Evolutionary conservation across 2,329 filamentous ascomycete species (phyloP), one percentile per base, ranked within the genome.

Genomic region (Tolypocladium tropicale): DNA sequence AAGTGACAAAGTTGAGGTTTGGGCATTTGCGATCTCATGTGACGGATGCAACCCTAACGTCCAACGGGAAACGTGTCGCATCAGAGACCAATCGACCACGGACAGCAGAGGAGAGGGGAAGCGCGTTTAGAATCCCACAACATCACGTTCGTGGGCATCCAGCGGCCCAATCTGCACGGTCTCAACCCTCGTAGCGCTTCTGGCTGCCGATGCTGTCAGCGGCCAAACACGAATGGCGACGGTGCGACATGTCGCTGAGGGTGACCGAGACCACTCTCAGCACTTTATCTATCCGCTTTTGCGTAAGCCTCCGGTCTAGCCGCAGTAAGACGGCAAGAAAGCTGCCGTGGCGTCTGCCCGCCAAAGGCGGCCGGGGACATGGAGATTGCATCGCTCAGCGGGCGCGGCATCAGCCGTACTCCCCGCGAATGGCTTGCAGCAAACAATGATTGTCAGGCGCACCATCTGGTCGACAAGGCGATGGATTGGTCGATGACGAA

Each of bases 371-470:
- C 25, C n/a, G 25, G 28, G 28, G 46, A 28, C n/a, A n/a, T 49
- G 28, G 28, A 28, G 10, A 49, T 30, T 30, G 46, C 46, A 32
- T 49, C 46, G 28, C 30, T n/a, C 9, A 49, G n/a, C 46, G 28
- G 4, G 32, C 3, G 46, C 28, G 46, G 43, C 43, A 48, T 30
- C 25, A 48, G 25, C 43, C 43, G 43, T 25, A 48, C 43, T 30
- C 25, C 43, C 25, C n/a, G 25, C 6, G n/a, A 52, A 39, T 53
- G 51, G 51, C 53, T 32, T 54, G 53, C 53, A 54, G 41, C 53
- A 54, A 34, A 28, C 39, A 46, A 25, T 30, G 33, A 54, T 54
- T 49, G n/a, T 28, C 21, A 54, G 37, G 30, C 30, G 28, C 53
- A 36, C 51, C 33, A 52, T 39, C 51, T 30, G 33, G 4, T 9